phyloP scores from a whole-genome alignment of 2,329 filamentous ascomycete genomes.

The Raffaelea arxii region DNA sequence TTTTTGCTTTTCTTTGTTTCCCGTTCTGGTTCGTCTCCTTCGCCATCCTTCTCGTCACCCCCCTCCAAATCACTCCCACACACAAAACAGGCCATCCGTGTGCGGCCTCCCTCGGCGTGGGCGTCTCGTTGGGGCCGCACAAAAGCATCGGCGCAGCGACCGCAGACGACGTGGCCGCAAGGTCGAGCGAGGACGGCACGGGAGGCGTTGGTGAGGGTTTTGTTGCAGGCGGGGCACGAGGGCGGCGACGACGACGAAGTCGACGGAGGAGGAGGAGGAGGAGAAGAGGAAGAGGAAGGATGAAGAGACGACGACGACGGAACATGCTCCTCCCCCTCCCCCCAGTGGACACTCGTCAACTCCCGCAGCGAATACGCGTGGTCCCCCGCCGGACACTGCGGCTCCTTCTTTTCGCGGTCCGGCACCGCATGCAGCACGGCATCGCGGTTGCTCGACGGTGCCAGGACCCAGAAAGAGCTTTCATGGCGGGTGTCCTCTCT shows the following conservation, averaged over 20 bases:
- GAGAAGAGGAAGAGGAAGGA: too few relatives aligned
- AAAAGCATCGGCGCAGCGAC: slow-evolving; percentile 75
- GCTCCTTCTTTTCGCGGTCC: too few relatives aligned
- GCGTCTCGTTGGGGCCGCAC: slow-evolving; percentile 53
- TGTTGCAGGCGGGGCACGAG: slow-evolving; percentile 78
- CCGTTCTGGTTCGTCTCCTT: slow-evolving; percentile 19
- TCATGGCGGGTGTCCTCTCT: too few relatives aligned
- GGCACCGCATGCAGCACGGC: too few relatives aligned
- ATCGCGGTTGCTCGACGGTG: too few relatives aligned
- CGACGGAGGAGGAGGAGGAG: slow-evolving; percentile 78
- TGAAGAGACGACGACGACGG: too few relatives aligned
- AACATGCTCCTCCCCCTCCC: too few relatives aligned
- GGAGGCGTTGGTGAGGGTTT: slow-evolving; percentile 69
- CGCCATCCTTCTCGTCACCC: slow-evolving; percentile 11
- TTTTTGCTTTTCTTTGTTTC: slow-evolving; percentile 21
- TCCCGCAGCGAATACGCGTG: too few relatives aligned
- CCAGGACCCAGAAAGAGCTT: too few relatives aligned
- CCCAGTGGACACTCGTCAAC: too few relatives aligned
- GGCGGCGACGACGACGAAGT: slow-evolving; percentile 52
- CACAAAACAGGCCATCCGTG: slow-evolving; percentile 66
- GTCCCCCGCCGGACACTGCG: too few relatives aligned
- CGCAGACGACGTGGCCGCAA: slow-evolving; percentile 87
- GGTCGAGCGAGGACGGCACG: slow-evolving; percentile 76
- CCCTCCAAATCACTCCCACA: slow-evolving; percentile 70
- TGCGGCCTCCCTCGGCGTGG: slow-evolving; percentile 26